Evolutionary conservation across 2,329 filamentous ascomycete species (phyloP).

Genomic region (Xylaria sp.): DNA sequence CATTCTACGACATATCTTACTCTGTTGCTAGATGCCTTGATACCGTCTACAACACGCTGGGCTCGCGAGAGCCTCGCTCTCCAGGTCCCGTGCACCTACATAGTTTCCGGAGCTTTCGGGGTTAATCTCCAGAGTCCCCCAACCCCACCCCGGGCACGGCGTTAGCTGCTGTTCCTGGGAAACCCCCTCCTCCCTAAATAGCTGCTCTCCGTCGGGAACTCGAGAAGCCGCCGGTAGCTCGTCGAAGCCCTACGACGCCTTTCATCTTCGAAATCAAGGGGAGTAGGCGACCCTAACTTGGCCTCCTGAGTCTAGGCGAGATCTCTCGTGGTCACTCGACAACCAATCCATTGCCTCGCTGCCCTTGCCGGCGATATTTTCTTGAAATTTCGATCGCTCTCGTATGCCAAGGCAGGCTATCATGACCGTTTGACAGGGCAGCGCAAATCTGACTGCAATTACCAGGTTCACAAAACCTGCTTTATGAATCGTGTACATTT

Average conservation of each 20-base stretch:
- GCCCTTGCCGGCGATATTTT: constrained; percentile 3
- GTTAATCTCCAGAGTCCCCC: background rate
- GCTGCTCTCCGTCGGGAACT: constrained; percentile 5
- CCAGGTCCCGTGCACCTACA: background rate
- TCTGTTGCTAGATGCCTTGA: background rate
- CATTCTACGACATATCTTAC: constrained; percentile 4
- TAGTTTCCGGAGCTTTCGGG: background rate
- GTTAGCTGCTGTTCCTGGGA: too few species aligned
- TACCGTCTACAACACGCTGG: background rate
- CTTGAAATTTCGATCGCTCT: constrained; percentile 5
- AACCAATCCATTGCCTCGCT: constrained; percentile 17
- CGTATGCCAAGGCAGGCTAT: background rate
- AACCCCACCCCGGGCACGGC: background rate
- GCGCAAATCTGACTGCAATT: constrained; percentile 11
- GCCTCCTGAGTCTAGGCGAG: constrained; percentile 1
- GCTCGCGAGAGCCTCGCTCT: background rate
- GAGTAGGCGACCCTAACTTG: constrained; percentile 4
- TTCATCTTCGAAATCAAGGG: too few species aligned
- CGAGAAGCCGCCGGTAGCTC: constrained; percentile 4
- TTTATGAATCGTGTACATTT: constrained; percentile 13
- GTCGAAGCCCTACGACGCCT: too few species aligned
- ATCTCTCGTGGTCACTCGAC: constrained; percentile 14
- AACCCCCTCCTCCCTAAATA: background rate
- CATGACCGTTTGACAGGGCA: background rate
- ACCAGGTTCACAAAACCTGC: constrained; percentile 25